A percentile compares a stretch with the other conserved stretches of the same genome.
Evolutionary conservation across 129 eudicot species (phyloP).

Genomic region (Lonicera japonica): DNA sequence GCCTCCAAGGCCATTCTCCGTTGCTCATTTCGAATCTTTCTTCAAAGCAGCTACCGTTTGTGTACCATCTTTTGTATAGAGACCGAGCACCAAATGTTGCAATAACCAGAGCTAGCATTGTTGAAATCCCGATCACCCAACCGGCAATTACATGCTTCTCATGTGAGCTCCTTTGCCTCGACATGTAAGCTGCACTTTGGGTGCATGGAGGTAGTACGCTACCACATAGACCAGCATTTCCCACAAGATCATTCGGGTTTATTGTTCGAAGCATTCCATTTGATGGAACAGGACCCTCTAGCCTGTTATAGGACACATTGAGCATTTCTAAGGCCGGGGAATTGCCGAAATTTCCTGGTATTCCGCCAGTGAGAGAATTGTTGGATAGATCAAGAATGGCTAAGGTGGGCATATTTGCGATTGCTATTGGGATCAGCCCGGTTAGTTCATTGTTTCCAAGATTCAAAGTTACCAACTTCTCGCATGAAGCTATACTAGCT

Average conservation of each 20-base stretch:
- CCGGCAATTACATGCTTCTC: slow-evolving; percentile 55
- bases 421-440: slow-evolving; percentile 55
- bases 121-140: slow-evolving; percentile 62
- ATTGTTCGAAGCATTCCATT: slow-evolving; percentile 74
- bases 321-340: slow-evolving; percentile 75
- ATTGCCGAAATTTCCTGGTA: slow-evolving; percentile 63
- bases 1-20: slow-evolving; percentile 80
- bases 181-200: slow-evolving; percentile 15
- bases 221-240: slow-evolving; percentile 73
- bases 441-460: slow-evolving; percentile 51
- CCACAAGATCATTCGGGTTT: slow-evolving; percentile 64
- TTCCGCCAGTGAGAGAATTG: slow-evolving; percentile 68
- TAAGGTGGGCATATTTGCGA: slow-evolving; percentile 70
- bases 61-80: slow-evolving; percentile 45
- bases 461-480: slow-evolving; percentile 54
- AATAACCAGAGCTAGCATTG: slow-evolving; percentile 33
- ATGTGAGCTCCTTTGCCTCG: slow-evolving; percentile 31
- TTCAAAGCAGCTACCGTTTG: slow-evolving; percentile 52
- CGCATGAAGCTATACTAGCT: slow-evolving; percentile 68
- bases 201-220: slow-evolving; percentile 70
- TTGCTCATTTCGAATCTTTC: slow-evolving; percentile 41
- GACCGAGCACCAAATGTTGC: slow-evolving; percentile 40
- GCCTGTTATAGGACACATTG: slow-evolving; percentile 65
- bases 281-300: slow-evolving; percentile 67
- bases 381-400: slow-evolving; percentile 74